These are phyloP conservation scores for Flaveria trinervia DNA, from an alignment of 129 eudicot species.

Conservation along the genomic window DNA sequence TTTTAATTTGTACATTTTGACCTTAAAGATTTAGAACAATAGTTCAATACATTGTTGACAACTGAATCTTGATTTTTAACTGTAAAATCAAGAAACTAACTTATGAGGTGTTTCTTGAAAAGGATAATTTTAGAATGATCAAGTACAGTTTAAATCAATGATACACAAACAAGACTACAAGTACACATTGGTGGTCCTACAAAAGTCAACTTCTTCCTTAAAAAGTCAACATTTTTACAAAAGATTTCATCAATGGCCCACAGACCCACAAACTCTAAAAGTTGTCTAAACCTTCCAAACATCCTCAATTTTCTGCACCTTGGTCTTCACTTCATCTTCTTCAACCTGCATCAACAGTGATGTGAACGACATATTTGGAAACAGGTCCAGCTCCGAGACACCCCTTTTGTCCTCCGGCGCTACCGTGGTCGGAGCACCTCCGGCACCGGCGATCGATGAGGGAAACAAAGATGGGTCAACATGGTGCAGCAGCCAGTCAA, in stretches of 20 bases:
- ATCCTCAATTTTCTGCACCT: constrained; percentile 17
- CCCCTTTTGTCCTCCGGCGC: constrained; percentile 21
- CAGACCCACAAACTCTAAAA: constrained; percentile 24
- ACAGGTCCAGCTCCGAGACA: constrained; percentile 43
- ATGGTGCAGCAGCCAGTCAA: constrained; percentile 53
- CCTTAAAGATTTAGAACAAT: too few species aligned
- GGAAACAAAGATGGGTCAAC: constrained; percentile 39
- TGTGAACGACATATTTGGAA: constrained; percentile 47
- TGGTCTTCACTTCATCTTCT: constrained; percentile 25
- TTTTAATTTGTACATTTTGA: neutral
- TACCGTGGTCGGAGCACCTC: constrained; percentile 19
- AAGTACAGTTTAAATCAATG: constrained; percentile 2
- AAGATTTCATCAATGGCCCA: neutral
- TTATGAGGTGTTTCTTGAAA: neutral
- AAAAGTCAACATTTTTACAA: constrained; percentile 27
- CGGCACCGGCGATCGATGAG: constrained; percentile 11
- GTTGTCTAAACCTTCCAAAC: neutral
- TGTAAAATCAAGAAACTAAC: neutral
- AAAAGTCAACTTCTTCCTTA: constrained; percentile 26
- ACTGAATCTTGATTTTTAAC: neutral
- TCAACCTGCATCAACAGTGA: constrained; percentile 52
- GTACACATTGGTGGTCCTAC: constrained; percentile 28
- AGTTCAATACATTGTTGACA: too few species aligned
- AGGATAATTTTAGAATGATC: constrained; percentile 14
- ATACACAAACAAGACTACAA: neutral